Percentiles rank a stretch among this genome's conserved stretches.
Evolutionary conservation across 2,329 filamentous ascomycete genomes (phyloP).

Genomic region (Curvularia verruculosa): DNA sequence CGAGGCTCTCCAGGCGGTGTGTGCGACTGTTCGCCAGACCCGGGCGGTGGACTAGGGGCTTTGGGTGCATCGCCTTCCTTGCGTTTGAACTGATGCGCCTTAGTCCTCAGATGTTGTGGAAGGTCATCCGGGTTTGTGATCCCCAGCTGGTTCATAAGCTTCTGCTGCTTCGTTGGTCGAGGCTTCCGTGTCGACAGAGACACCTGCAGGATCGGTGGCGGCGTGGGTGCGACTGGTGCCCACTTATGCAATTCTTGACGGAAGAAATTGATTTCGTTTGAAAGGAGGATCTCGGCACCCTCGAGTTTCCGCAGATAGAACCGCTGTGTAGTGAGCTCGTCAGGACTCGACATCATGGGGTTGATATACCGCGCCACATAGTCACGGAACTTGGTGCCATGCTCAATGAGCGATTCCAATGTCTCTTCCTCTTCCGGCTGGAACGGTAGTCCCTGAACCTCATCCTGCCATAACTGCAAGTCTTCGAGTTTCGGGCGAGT

Average conservation of each 20-base stretch:
- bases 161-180: constrained; percentile 94
- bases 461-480: constrained; percentile 80
- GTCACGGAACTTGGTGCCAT: constrained; percentile 81
- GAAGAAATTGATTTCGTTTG: constrained; percentile 97
- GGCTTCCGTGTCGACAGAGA: constrained; percentile 95
- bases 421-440: constrained; percentile 94
- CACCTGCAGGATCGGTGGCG: constrained; percentile 83
- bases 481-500: constrained; percentile 95
- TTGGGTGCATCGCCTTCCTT: constrained; percentile 61
- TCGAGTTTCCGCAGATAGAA: constrained; percentile 98
- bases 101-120: constrained; percentile 79
- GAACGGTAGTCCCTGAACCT: constrained; percentile 81
- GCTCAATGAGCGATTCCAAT: constrained; percentile 82
- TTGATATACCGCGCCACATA: constrained; percentile 83
- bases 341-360: constrained; percentile 77
- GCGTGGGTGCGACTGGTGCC: constrained; percentile 84
- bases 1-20: constrained; percentile 48
- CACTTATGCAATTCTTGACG: constrained; percentile 94
- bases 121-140: constrained; percentile 91
- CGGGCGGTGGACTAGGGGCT: constrained; percentile 39
- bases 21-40: constrained; percentile 46
- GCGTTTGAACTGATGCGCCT: constrained; percentile 59
- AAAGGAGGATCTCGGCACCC: constrained; percentile 89
- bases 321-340: constrained; percentile 86
- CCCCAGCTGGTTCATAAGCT: constrained; percentile 85